These are phyloP conservation scores for Leishmania martiniquensis DNA, from an alignment of 208 protist species.

Conservation along the genomic window DNA sequence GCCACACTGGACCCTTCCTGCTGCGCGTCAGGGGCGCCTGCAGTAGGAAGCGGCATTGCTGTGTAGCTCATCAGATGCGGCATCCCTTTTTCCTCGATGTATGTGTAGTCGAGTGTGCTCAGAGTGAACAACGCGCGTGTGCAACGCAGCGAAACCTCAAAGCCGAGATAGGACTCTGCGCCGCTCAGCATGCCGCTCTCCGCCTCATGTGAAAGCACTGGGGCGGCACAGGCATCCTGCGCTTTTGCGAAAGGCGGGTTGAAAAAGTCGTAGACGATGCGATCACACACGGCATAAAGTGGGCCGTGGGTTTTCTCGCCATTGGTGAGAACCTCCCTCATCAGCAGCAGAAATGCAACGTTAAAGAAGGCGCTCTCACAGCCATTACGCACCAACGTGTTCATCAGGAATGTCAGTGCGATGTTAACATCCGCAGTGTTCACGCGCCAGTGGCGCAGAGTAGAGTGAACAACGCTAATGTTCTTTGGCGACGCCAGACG, in stretches of 20 bases:
- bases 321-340: conserved; percentile 74
- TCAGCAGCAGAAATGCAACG: conserved; percentile 71
- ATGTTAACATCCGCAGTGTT: conserved; percentile 84
- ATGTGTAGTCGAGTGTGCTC: conserved; percentile 69
- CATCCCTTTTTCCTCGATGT: conserved; percentile 84
- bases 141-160: conserved; percentile 86
- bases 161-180: conserved; percentile 80
- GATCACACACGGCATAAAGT: conserved; percentile 79
- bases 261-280: conserved; percentile 86
- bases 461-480: conserved; percentile 60
- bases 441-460: conserved; percentile 76
- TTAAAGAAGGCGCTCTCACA: conserved; percentile 73
- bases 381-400: conserved; percentile 52
- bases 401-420: conserved; percentile 78
- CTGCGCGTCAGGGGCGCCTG: neutral
- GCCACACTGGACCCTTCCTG: conserved; percentile 2
- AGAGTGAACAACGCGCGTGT: conserved; percentile 80
- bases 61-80: conserved; percentile 62
- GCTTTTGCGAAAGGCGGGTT: conserved; percentile 74
- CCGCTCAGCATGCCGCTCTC: conserved; percentile 50
- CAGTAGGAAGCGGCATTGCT: conserved; percentile 41
- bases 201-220: conserved; percentile 30
- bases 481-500: conserved; percentile 74
- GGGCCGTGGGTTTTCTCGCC: conserved; percentile 69
- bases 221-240: conserved; percentile 42